phyloP scores from a whole-genome alignment of 2,329 filamentous ascomycete species.

The Colletotrichum eremochloae region DNA sequence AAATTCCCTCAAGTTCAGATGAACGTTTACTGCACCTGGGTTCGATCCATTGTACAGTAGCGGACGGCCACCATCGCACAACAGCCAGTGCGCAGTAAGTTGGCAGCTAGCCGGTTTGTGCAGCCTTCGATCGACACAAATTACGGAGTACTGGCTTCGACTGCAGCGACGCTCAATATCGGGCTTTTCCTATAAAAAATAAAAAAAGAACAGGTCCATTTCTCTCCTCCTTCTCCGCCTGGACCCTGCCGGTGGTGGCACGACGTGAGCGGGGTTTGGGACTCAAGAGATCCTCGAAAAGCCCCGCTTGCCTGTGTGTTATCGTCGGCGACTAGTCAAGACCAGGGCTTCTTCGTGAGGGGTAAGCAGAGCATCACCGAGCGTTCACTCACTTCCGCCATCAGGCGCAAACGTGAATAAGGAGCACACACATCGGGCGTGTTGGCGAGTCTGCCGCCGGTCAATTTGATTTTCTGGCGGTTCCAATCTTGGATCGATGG shows the following conservation, averaged over 20 bases:
- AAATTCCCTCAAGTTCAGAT: slow-evolving; percentile 23
- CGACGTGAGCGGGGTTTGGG: slow-evolving; percentile 18
- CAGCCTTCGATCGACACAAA: slow-evolving; percentile 10
- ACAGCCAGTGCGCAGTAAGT: slow-evolving; percentile 5
- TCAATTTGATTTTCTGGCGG: slow-evolving; percentile 5
- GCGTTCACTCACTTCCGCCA: too few relatives aligned
- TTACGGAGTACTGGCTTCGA: not conserved
- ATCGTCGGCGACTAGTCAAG: not conserved
- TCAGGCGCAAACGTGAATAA: not conserved
- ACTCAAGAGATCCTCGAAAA: not conserved
- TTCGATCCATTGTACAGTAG: slow-evolving; percentile 36
- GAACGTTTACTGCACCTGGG: slow-evolving; percentile 36
- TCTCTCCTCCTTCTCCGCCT: too few relatives aligned
- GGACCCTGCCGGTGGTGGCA: slow-evolving; percentile 7
- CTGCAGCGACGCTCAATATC: slow-evolving; percentile 13
- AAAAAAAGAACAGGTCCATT: too few relatives aligned
- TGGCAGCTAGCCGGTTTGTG: slow-evolving; percentile 25
- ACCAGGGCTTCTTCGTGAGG: slow-evolving; percentile 23
- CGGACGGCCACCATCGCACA: slow-evolving; percentile 29
- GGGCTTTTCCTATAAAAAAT: not conserved
- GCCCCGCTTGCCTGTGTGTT: slow-evolving; percentile 19
- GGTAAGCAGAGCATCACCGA: slow-evolving; percentile 4
- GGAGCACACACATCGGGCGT: not conserved
- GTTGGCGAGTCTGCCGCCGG: not conserved
- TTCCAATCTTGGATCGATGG: not conserved